Evolutionary conservation across 179 eudicot genomes (phyloP), one percentile per base, ranked within the genome.

Genomic region (Heliamphora ciliata): DNA sequence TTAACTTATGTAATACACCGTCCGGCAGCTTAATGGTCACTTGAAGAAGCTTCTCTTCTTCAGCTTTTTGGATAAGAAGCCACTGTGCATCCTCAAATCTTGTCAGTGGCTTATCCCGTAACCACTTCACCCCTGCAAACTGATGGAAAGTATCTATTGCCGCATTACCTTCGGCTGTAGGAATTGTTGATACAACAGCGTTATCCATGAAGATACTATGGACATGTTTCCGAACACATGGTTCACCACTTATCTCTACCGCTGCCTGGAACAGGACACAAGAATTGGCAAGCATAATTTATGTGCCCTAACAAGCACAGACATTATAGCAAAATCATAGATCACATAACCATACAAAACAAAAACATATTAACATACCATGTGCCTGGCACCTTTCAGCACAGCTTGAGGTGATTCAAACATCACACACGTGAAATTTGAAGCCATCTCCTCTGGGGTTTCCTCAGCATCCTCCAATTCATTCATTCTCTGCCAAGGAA

Each of bases 41-140:
- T 87, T 95, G 89, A 50, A 97, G 89, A 82, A 97, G 98, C 84
- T 95, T 97, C 83, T 94, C 97, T 86, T 94, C 98, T 86, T 97
- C 98, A 58, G 99, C 99, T 88, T 95, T 97, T 66, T 94, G 97
- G 80, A 97, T 93, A 61, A 94, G 96, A 85, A 94, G 97, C 99
- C 99, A 97, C 63, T 97, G 98, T 31, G 97, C 94, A 92, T 97
- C 99, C 60, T 88, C 92, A 87, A 97, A 97, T 78, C 85, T 87
- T 67, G 86, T 86, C 65, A 97, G 87, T 66, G 99, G 99, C 84
- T 97, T 97, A 68, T 95, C 86, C 68, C 88, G 82, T 82, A 97
- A 84, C 99, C 99, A 97, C 85, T 93, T 97, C 58, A 97, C 94
- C 71, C 92, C 92, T 15, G 95, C 90, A 87, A 91, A 97, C 87